Conservation (phyloP, 1,139 yeast genomes). For the Suhomyces atakaporum region DNA sequence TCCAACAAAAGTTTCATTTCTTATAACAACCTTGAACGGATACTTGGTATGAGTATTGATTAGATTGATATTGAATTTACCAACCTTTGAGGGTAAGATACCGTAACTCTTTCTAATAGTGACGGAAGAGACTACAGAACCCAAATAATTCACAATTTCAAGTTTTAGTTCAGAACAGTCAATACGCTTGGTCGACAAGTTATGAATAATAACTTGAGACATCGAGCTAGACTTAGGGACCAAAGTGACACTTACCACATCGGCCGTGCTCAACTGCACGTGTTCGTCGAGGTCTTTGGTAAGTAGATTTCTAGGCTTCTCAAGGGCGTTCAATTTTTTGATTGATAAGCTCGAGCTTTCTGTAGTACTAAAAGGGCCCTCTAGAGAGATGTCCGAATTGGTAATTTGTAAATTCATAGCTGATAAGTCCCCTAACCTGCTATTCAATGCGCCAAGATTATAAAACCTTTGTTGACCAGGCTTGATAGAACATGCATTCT, state of each 20-base stretch:
- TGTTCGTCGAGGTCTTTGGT: conserved; percentile 8
- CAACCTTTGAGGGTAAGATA: conserved; percentile 32
- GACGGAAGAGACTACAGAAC: conserved; percentile 28
- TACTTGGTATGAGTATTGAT: conserved; percentile 36
- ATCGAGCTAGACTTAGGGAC: conserved; percentile 34
- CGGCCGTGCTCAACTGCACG: conserved; percentile 9
- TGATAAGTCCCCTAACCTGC: conserved; percentile 20
- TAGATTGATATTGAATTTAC: conserved; percentile 38
- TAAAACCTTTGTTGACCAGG: conserved; percentile 34
- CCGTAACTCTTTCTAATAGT: conserved; percentile 35
- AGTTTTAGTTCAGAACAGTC: conserved; percentile 36
- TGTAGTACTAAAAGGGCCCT: conserved; percentile 24
- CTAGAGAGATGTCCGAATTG: conserved; percentile 24
- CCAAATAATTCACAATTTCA: conserved; percentile 35
- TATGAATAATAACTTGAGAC: conserved; percentile 37
- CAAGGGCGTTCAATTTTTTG: not conserved
- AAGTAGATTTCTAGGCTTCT: not conserved
- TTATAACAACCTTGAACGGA: conserved; percentile 36
- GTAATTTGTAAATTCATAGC: conserved; percentile 25
- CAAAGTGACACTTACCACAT: conserved; percentile 25
- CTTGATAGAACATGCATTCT: conserved; percentile 30
- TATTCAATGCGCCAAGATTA: conserved; percentile 24
- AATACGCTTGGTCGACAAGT: conserved; percentile 28
- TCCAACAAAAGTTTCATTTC: conserved; percentile 26
- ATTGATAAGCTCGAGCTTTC: conserved; percentile 11